Percentiles rank a stretch among this genome's conserved stretches.
These are phyloP conservation scores for Aspergillus sp. DNA, from an alignment of 2,329 filamentous ascomycete genomes.

Conservation along the genomic window DNA sequence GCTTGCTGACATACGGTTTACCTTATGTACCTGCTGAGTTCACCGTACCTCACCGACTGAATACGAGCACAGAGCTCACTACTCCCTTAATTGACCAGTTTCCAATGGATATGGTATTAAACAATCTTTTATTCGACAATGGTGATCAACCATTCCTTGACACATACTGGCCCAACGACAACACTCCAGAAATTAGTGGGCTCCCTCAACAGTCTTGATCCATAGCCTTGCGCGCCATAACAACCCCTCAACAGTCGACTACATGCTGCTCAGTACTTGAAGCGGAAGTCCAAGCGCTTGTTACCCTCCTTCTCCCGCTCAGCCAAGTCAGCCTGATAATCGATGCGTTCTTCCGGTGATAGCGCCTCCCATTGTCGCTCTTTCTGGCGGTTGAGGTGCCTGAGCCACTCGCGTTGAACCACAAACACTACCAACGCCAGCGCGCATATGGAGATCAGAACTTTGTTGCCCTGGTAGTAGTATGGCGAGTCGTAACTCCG, in stretches of 20 bases:
- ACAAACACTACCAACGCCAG: conserved; percentile 54
- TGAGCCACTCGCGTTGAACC: conserved; percentile 51
- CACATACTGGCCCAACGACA: not conserved
- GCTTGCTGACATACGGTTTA: not conserved
- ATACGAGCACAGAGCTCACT: not conserved
- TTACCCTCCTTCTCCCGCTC: conserved; percentile 55
- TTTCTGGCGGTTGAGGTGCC: conserved; percentile 56
- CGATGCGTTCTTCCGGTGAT: conserved; percentile 49
- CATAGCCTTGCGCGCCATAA: not conserved
- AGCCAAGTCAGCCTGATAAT: conserved; percentile 53
- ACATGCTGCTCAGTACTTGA: conserved; percentile 45
- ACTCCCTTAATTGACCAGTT: not conserved
- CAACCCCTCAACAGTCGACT: not conserved
- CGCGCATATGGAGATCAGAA: conserved; percentile 57
- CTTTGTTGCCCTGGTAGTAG: conserved; percentile 59
- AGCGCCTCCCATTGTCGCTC: conserved; percentile 53
- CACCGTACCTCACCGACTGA: not conserved
- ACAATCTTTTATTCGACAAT: not conserved
- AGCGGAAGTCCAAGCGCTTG: conserved; percentile 57
- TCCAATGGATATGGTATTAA: not conserved
- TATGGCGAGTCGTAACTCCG: conserved; percentile 55
- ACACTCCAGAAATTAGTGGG: not conserved
- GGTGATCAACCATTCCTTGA: not conserved
- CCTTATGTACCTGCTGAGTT: not conserved
- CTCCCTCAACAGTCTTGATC: not conserved